These are phyloP conservation scores for Phytophthora pseudosyringae DNA, from an alignment of 352 stramenopile genomes.

Conservation along the genomic window DNA sequence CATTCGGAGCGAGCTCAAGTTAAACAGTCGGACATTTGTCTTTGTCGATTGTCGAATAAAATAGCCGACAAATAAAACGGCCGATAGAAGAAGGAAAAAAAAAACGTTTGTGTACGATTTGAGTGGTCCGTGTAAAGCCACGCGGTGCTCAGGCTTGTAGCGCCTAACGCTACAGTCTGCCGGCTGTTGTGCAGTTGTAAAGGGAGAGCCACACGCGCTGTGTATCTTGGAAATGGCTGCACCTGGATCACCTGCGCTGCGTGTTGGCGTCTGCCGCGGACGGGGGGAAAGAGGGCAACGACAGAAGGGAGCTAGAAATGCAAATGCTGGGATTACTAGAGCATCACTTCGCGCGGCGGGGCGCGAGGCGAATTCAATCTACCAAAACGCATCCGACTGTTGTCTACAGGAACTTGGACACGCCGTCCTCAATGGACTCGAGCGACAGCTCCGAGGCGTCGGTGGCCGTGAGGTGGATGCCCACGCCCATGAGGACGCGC, in stretches of 20 bases:
- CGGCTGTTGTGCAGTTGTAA: constrained; percentile 9
- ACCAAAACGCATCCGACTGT: constrained; percentile 38
- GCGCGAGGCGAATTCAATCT: constrained; percentile 35
- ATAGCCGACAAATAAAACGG: too few species aligned
- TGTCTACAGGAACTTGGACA: constrained; percentile 91
- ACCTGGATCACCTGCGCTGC: background rate
- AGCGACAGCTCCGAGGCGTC: constrained; percentile 89
- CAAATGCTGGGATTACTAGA: constrained; percentile 45
- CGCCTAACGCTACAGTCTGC: constrained; percentile 12
- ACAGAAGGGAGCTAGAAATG: constrained; percentile 25
- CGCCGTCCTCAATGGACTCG: constrained; percentile 82
- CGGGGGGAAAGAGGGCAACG: background rate
- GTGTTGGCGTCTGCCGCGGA: background rate
- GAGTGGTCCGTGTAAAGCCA: constrained; percentile 12
- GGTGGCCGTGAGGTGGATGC: constrained; percentile 95
- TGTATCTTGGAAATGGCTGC: constrained; percentile 18
- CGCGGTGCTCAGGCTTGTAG: constrained; percentile 2
- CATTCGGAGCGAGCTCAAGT: too few species aligned
- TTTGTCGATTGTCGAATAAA: constrained; percentile 9
- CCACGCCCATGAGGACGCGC: constrained; percentile 93
- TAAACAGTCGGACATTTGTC: too few species aligned
- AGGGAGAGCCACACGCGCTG: background rate
- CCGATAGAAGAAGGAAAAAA: too few species aligned
- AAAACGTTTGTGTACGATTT: background rate
- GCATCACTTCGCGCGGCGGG: constrained; percentile 24